A percentile compares a stretch with the other conserved stretches of the same genome.
These are phyloP conservation scores for Dorcoceras hygrometricum DNA, from an alignment of 257 asterid genomes.

Conservation along the genomic window DNA sequence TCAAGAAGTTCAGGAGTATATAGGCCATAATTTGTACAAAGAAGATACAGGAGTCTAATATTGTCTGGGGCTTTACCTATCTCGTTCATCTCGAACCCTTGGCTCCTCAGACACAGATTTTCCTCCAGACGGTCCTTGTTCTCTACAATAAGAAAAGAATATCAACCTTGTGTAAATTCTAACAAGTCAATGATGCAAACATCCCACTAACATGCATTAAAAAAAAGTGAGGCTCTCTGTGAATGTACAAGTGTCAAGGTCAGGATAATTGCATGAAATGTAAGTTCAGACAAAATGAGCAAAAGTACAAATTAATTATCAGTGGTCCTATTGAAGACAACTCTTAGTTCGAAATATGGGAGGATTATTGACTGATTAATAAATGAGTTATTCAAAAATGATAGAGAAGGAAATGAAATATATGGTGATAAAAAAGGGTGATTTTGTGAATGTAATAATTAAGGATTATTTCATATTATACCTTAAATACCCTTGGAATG, in stretches of 20 bases:
- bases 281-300: not conserved
- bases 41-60: not conserved
- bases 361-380: too few species aligned
- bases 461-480: too few species aligned
- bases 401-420: too few species aligned
- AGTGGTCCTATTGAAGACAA: too few species aligned
- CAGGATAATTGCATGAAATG: not conserved
- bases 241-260: too few species aligned
- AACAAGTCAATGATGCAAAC: not conserved
- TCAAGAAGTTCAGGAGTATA: not conserved
- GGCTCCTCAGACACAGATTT: slow-evolving; percentile 91
- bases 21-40: not conserved
- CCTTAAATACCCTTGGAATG: too few species aligned
- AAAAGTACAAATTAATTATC: not conserved
- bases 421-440: too few species aligned
- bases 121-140: slow-evolving; percentile 75
- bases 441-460: too few species aligned
- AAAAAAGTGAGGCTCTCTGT: not conserved
- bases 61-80: not conserved
- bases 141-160: slow-evolving; percentile 43
- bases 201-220: not conserved
- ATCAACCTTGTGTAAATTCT: not conserved
- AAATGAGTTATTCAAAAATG: too few species aligned
- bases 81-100: slow-evolving; percentile 56
- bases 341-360: too few species aligned